Percentiles rank a stretch among this genome's conserved stretches.
Conservation (phyloP, 768 basidiomycete species). For the Gautieria morchelliformis region DNA sequence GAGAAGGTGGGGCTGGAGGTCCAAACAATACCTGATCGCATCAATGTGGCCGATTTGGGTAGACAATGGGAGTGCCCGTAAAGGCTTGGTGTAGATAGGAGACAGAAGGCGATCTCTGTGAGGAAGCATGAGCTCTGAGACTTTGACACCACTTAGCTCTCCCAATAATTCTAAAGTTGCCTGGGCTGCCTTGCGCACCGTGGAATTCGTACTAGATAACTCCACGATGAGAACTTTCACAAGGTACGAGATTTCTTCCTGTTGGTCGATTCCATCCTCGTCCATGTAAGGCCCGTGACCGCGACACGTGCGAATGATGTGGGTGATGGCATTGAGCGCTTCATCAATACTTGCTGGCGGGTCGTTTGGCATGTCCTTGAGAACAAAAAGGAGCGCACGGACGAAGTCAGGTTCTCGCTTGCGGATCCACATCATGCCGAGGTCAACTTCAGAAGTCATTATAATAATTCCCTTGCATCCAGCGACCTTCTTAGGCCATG, state of each 20-base stretch:
- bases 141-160: constrained; percentile 56
- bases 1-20: constrained; percentile 78
- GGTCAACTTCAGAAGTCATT: constrained; percentile 58
- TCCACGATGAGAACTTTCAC: constrained; percentile 83
- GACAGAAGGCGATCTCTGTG: constrained; percentile 84
- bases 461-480: constrained; percentile 81
- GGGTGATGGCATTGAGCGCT: constrained; percentile 66
- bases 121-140: constrained; percentile 70
- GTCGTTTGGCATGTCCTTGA: constrained; percentile 92
- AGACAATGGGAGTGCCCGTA: constrained; percentile 86
- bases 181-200: constrained; percentile 79
- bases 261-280: constrained; percentile 30
- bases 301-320: constrained; percentile 49
- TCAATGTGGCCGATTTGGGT: constrained; percentile 99
- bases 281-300: constrained; percentile 23
- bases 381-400: constrained; percentile 79
- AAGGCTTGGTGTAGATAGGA: constrained; percentile 91
- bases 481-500: constrained; percentile 84
- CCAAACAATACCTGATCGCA: constrained; percentile 88
- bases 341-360: constrained; percentile 73
- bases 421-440: constrained; percentile 71
- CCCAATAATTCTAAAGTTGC: constrained; percentile 72
- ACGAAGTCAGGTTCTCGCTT: constrained; percentile 87
- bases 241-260: constrained; percentile 55
- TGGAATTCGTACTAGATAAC: constrained; percentile 74